phyloP scores from a whole-genome alignment of 257 asterid species.

The Paulownia fortunei region DNA sequence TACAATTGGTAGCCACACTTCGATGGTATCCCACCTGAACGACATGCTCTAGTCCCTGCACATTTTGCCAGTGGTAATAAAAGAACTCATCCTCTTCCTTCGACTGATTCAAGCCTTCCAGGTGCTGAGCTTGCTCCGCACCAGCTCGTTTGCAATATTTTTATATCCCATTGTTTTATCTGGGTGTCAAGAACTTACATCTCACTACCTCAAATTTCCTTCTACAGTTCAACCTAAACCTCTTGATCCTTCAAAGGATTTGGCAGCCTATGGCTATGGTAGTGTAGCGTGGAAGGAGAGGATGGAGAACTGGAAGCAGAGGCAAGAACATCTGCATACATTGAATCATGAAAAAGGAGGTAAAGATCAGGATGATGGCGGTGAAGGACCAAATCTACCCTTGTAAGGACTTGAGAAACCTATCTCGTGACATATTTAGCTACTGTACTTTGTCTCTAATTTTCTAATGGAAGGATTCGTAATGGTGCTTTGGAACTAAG shows the following conservation, averaged over 20 bases:
- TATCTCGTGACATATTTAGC: neutral
- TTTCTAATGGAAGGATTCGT: neutral
- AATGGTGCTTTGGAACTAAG: neutral
- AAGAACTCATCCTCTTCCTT: constrained; percentile 4
- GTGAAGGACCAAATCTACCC: constrained; percentile 19
- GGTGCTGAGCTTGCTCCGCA: constrained; percentile 19
- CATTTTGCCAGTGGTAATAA: neutral
- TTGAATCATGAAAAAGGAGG: neutral
- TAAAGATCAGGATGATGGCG: neutral
- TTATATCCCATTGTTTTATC: neutral
- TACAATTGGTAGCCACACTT: neutral
- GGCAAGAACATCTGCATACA: neutral
- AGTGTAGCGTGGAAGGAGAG: constrained; percentile 19
- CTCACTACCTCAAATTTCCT: neutral
- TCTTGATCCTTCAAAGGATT: constrained; percentile 19
- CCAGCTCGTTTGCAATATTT: neutral
- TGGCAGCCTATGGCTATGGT: constrained; percentile 2
- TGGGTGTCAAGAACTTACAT: neutral
- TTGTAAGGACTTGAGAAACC: constrained; percentile 13
- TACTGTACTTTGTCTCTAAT: neutral
- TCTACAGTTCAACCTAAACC: constrained; percentile 14
- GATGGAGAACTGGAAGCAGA: constrained; percentile 27
- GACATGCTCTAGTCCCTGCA: neutral
- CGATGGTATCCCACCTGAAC: neutral
- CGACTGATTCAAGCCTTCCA: neutral